Conservation (phyloP, 2,329 filamentous ascomycete species). For the Beauveria rudraprayagi region DNA sequence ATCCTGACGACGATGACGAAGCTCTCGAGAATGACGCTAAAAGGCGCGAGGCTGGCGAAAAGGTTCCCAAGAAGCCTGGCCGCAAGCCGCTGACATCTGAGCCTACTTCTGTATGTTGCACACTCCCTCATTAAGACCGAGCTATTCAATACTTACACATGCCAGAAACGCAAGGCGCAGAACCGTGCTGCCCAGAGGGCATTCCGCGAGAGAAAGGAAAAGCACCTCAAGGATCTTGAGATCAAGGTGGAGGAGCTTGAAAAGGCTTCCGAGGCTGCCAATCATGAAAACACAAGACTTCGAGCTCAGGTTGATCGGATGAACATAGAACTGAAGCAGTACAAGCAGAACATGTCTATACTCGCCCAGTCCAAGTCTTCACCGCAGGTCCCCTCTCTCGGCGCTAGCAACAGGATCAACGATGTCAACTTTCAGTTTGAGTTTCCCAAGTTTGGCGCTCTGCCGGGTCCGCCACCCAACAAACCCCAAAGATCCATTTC, state of each 20-base stretch:
- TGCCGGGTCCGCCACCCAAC: conserved; percentile 41
- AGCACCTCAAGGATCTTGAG: conserved; percentile 78
- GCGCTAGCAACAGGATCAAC: conserved; percentile 50
- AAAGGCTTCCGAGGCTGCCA: conserved; percentile 74
- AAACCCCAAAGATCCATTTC: conserved; percentile 21
- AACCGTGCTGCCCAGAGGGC: conserved; percentile 88
- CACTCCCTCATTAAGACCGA: background rate
- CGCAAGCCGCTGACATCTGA: conserved; percentile 93
- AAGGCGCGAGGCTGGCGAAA: conserved; percentile 75
- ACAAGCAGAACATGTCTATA: conserved; percentile 75
- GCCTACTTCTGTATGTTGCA: conserved; percentile 68
- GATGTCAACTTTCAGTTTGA: conserved; percentile 90
- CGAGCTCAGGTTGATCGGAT: conserved; percentile 84
- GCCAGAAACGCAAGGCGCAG: conserved; percentile 87
- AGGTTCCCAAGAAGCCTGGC: conserved; percentile 88
- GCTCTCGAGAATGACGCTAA: conserved; percentile 45
- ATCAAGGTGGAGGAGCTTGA: conserved; percentile 68
- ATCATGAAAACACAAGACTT: conserved; percentile 76
- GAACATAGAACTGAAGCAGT: conserved; percentile 77
- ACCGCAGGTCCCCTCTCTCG: conserved; percentile 31
- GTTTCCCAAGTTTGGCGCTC: conserved; percentile 84
- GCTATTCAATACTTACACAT: conserved; percentile 8
- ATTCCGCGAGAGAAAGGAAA: conserved; percentile 92
- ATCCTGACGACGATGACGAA: conserved; percentile 56
- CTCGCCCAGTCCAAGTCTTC: conserved; percentile 31